Percentiles rank a stretch among this genome's conserved stretches.
Conservation (phyloP, 1,284 basidiomycete genomes). For the Moesziomyces globuligerus region DNA sequence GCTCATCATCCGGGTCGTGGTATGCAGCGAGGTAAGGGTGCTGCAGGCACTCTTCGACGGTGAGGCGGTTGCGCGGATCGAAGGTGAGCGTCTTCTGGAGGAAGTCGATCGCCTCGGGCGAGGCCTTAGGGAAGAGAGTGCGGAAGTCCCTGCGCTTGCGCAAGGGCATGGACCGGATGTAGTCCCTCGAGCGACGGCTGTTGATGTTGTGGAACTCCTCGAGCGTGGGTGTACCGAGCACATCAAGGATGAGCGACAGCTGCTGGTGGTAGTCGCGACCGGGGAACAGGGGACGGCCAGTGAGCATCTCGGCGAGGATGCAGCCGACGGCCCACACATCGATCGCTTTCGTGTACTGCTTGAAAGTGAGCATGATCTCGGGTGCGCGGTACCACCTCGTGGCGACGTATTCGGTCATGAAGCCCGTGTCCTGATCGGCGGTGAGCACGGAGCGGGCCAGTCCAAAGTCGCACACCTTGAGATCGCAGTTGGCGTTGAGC, state of each 20-base stretch:
- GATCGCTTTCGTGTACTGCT: constrained; percentile 67
- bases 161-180: constrained; percentile 91
- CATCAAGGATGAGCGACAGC: constrained; percentile 73
- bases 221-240: constrained; percentile 73
- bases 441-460: constrained; percentile 64
- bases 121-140: constrained; percentile 81
- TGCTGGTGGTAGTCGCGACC: constrained; percentile 72
- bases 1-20: constrained; percentile 64
- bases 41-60: constrained; percentile 63
- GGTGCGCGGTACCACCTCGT: constrained; percentile 67
- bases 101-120: constrained; percentile 76
- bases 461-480: constrained; percentile 68
- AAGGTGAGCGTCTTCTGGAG: constrained; percentile 85
- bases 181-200: constrained; percentile 84
- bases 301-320: constrained; percentile 91
- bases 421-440: constrained; percentile 63
- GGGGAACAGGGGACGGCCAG: constrained; percentile 87
- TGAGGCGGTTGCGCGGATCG: constrained; percentile 62
- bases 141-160: constrained; percentile 83
- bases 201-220: constrained; percentile 77
- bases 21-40: constrained; percentile 64
- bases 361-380: constrained; percentile 67
- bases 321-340: constrained; percentile 88
- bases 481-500: constrained; percentile 65
- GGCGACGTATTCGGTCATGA: constrained; percentile 68